Evolutionary conservation across 768 basidiomycete genomes (phyloP), one percentile per base, ranked within the genome.

Genomic region (Suillus plorans): DNA sequence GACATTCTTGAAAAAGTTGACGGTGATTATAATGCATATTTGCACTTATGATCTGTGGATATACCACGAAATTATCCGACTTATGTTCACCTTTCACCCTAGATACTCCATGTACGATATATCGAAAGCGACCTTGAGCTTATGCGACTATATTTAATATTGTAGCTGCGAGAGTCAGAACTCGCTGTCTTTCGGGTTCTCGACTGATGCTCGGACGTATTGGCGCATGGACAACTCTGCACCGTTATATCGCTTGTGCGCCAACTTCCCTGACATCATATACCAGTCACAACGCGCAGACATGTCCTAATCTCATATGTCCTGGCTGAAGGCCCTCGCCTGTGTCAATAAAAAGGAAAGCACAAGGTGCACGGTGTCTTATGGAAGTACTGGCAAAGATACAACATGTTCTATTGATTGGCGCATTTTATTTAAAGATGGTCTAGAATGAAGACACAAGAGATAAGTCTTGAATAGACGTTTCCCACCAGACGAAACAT

Each of bases 221-320:
- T 83, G 64, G 47, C 75, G 1, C 83, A 83, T 78, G 81, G 81
- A 0, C 79, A 82, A 65, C 72, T 84, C 1, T 81, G 84, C 81
- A 84, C 75, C 79, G 80, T 80, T 5, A 67, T 83, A 1, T 82
- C 80, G 37, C 69, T 78, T 34, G 45, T 64, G 18, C 8, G 34
- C n/a, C 18, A 18, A 31, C 52, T 20, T 2, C 28, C 4, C 50
- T 25, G 8, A 50, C 7, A 28, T 50, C 22, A 25, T 31, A 53
- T 20, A 53, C 49, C 52, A 18, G 2, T 53, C 52, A 53, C 28
- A 5, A 31, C 9, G 10, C 16, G 28, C 52, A 25, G 12, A 25
- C 25, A 22, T 50, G 14, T 16, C 12, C 28, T 31, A 53, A 53
- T 53, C 4, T 31, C 9, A 53, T 52, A 25, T 9, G 25, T 52